Percentiles rank a stretch among this genome's conserved stretches.
phyloP scores from a whole-genome alignment of 2,329 filamentous ascomycete genomes.

The Knoxdaviesia proteae region DNA sequence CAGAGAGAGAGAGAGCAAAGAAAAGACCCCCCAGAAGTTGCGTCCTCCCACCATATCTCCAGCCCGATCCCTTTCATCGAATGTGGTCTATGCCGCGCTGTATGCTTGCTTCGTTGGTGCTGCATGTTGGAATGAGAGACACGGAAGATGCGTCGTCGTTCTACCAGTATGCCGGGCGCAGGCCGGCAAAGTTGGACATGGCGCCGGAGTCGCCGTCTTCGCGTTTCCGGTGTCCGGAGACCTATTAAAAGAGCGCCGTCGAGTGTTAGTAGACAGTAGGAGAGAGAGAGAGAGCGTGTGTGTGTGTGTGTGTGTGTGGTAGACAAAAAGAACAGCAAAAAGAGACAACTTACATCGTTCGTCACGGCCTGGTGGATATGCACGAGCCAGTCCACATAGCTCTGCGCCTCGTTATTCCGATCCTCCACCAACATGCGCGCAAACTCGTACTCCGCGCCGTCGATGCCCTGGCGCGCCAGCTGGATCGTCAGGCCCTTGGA shows the following conservation, averaged over 20 bases:
- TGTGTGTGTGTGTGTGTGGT: no score
- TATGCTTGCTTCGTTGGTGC: neutral
- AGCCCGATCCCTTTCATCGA: no score
- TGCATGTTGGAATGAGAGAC: neutral
- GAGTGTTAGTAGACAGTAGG: slow-evolving; percentile 2
- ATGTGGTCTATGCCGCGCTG: neutral
- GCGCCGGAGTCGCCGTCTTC: slow-evolving; percentile 34
- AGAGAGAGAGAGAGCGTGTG: neutral
- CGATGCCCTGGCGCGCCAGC: slow-evolving; percentile 75
- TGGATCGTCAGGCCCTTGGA: slow-evolving; percentile 80
- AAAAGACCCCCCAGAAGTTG: no score
- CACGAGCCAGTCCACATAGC: slow-evolving; percentile 96
- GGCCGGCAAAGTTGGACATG: slow-evolving; percentile 33
- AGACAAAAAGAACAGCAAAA: no score
- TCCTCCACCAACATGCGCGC: slow-evolving; percentile 81
- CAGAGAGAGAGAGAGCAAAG: no score
- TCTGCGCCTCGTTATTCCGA: slow-evolving; percentile 91
- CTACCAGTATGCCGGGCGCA: slow-evolving; percentile 37
- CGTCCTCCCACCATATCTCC: no score
- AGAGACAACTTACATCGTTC: slow-evolving; percentile 43
- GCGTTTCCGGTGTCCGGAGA: slow-evolving; percentile 51
- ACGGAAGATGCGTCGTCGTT: neutral
- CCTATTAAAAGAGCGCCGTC: slow-evolving; percentile 15
- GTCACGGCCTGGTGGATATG: slow-evolving; percentile 87
- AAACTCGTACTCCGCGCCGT: slow-evolving; percentile 94